Evolutionary conservation across 129 eudicot genomes (phyloP), one percentile per base, ranked within the genome.

Genomic region (Tagetes erecta): DNA sequence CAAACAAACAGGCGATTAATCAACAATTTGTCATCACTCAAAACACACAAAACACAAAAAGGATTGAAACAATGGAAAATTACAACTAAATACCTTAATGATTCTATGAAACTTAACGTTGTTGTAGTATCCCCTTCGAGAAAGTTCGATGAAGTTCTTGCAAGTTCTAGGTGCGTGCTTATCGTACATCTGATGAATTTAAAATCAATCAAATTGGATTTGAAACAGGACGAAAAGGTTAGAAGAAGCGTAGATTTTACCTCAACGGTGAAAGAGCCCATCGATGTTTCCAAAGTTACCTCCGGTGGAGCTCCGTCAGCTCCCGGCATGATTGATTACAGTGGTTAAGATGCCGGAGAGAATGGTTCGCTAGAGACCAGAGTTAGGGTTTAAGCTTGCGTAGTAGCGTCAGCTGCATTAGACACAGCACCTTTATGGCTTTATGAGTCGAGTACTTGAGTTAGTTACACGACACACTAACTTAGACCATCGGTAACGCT

Each of bases 221-320:
- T 51, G 70, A 2, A 81, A 70, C n/a, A 46, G 39, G 31, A 11
- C 7, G 60, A 64, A 60, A 13, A 42, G 39, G 10, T 36, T 8
- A 75, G 60, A 44, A 8, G 11, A 10, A 36, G 13, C 1, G 37
- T 14, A 50, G 47, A 5, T 41, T 8, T 8, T 81, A 90, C 96
- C 96, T 90, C 99, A 33, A 94, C 88, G 4, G 97, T 91, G 70
- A 94, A 83, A 59, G 97, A 81, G 3, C 99, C 99, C 96, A 91
- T 88, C 44, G 99, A 91, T 33, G 99, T 91, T 56, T 94, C 97
- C 2, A 94, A 86, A 9, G 99, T 94, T 1, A 94, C 99, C 87
- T 94, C 99, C 88, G 97, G 96, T 58, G 97, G 87, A 64, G 91
- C 97, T 42, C 92, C 99, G 8, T 94, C 98, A 4, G 90, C 64